Evolutionary conservation across 1,284 basidiomycete genomes (phyloP).

Genomic region (Cystobasidium sp.): DNA sequence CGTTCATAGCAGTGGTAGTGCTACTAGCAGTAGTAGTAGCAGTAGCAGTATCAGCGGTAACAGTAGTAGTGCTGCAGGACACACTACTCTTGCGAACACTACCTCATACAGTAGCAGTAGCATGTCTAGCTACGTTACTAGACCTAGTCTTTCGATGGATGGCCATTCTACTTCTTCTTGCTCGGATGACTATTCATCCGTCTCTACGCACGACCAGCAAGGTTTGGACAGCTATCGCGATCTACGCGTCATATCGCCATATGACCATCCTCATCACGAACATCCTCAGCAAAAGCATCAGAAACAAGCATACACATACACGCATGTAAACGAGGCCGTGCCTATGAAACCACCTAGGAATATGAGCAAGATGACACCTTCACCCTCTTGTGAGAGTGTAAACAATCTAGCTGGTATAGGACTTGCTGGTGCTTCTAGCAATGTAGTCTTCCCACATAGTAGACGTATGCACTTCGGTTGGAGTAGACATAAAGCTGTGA

Average conservation of each 20-base stretch:
- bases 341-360: constrained; percentile 14
- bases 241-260: no score
- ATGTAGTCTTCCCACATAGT: constrained; percentile 2
- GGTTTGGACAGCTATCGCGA: not conserved
- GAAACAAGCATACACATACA: no score
- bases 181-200: constrained; percentile 7
- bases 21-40: not conserved
- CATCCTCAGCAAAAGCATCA: no score
- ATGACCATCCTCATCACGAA: no score
- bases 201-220: not conserved
- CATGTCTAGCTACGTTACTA: constrained; percentile 19
- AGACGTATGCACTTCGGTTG: constrained; percentile 25
- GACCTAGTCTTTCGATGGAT: constrained; percentile 33
- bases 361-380: not conserved
- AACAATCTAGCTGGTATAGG: constrained; percentile 22
- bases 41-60: not conserved
- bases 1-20: not conserved
- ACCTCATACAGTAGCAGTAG: constrained; percentile 17
- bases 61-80: not conserved
- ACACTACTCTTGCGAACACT: constrained; percentile 14
- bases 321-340: constrained; percentile 1
- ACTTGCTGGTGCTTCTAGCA: not conserved
- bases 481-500: constrained; percentile 9
- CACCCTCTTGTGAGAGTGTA: constrained; percentile 15
- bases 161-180: constrained; percentile 7